phyloP scores from a whole-genome alignment of 2,329 filamentous ascomycete species.

The Metarhizium humberi region DNA sequence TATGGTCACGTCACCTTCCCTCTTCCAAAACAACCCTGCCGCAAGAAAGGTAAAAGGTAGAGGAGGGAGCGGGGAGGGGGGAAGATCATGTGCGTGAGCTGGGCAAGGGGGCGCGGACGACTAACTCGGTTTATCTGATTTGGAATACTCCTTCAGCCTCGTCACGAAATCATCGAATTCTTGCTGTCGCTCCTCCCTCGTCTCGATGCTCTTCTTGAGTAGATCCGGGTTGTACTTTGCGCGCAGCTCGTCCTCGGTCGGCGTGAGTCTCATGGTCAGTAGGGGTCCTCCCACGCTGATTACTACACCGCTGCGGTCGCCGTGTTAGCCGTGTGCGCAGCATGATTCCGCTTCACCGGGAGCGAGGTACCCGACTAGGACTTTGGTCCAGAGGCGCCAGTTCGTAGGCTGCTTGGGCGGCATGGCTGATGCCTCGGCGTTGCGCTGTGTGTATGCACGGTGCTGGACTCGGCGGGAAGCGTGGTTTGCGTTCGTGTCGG shows the following conservation, averaged over 20 bases:
- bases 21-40: too few species aligned
- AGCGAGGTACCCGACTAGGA: constrained; percentile 50
- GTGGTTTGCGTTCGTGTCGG: background rate
- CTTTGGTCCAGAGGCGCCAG: constrained; percentile 57
- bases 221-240: constrained; percentile 89
- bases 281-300: constrained; percentile 79
- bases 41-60: too few species aligned
- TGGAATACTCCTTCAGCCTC: constrained; percentile 78
- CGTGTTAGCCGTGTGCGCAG: background rate
- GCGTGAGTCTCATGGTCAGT: constrained; percentile 68
- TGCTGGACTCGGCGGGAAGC: background rate
- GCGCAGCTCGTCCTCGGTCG: constrained; percentile 87
- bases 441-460: background rate
- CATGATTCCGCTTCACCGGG: too few species aligned
- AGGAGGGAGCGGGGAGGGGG: too few species aligned
- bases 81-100: background rate
- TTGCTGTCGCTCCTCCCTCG: constrained; percentile 63
- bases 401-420: constrained; percentile 39
- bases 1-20: background rate
- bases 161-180: constrained; percentile 85
- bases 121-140: constrained; percentile 85
- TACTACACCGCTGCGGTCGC: constrained; percentile 53
- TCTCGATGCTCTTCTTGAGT: constrained; percentile 78
- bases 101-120: constrained; percentile 8
- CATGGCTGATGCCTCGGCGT: constrained; percentile 13